A percentile compares a stretch with the other conserved stretches of the same genome.
Conservation (phyloP, 192 early-diverging fungal genomes). For the Geranomyces michiganensis region DNA sequence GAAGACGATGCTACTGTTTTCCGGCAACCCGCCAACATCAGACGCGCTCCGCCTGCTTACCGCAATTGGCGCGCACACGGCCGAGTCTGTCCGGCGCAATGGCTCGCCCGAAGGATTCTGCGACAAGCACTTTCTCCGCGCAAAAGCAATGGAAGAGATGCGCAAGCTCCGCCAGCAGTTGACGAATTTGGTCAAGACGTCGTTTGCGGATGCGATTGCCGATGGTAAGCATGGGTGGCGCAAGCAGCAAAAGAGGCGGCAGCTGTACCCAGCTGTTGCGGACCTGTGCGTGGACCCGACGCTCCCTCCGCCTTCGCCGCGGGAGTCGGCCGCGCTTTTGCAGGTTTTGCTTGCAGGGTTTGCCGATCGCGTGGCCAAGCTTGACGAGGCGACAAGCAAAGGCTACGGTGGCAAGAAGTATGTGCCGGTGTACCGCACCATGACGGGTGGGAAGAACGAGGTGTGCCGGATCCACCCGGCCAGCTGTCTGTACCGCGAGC, state of each 20-base stretch:
- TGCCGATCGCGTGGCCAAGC: slow-evolving; percentile 89
- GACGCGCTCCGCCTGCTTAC: slow-evolving; percentile 86
- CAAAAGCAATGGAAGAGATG: slow-evolving; percentile 72
- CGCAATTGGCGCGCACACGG: slow-evolving; percentile 85
- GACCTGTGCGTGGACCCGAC: slow-evolving; percentile 70
- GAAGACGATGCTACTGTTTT: slow-evolving; percentile 66
- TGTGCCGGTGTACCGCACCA: slow-evolving; percentile 52
- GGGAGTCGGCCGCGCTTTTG: slow-evolving; percentile 71
- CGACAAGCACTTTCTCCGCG: slow-evolving; percentile 78
- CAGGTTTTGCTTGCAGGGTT: slow-evolving; percentile 90
- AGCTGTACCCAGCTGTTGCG: slow-evolving; percentile 58
- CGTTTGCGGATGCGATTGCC: slow-evolving; percentile 28
- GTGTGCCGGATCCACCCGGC: slow-evolving; percentile 62
- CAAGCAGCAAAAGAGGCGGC: slow-evolving; percentile 59
- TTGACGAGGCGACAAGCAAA: slow-evolving; percentile 42
- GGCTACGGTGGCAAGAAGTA: slow-evolving; percentile 36
- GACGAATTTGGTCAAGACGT: slow-evolving; percentile 37
- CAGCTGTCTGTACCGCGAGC: slow-evolving; percentile 40
- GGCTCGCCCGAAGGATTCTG: slow-evolving; percentile 70
- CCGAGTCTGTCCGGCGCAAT: slow-evolving; percentile 43
- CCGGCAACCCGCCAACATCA: slow-evolving; percentile 77
- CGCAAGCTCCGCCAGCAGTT: slow-evolving; percentile 47
- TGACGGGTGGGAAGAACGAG: slow-evolving; percentile 58
- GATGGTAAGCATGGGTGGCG: slow-evolving; percentile 1
- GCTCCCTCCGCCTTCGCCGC: slow-evolving; percentile 47